Conservation (phyloP, 2,329 filamentous ascomycete species). For the Fonsecaea pugnacius region DNA sequence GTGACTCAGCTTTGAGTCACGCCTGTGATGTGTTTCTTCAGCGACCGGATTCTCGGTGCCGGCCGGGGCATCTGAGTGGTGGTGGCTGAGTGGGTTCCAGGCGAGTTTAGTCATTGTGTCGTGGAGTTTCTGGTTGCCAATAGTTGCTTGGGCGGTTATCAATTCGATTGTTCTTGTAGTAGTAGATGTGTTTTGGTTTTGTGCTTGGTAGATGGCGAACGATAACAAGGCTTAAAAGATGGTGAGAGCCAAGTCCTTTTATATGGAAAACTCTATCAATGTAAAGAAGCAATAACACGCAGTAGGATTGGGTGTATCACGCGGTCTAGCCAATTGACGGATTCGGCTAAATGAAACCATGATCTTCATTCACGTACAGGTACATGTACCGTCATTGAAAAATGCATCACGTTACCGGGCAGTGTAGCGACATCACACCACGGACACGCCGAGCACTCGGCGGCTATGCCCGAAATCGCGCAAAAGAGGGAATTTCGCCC, state of each 20-base stretch:
- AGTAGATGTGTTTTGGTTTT: background rate
- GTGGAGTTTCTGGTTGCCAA: constrained; percentile 1
- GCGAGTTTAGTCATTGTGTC: constrained; percentile 17
- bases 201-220: constrained; percentile 6
- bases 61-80: constrained; percentile 5
- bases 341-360: background rate
- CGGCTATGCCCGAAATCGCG: constrained; percentile 30
- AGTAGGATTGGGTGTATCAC: background rate
- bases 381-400: background rate
- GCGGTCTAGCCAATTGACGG: background rate
- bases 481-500: background rate
- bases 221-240: background rate
- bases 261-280: background rate
- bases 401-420: constrained; percentile 14
- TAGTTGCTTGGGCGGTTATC: constrained; percentile 8
- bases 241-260: constrained; percentile 1
- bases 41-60: constrained; percentile 1
- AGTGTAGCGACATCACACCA: constrained; percentile 21
- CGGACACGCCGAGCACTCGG: constrained; percentile 1
- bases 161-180: constrained; percentile 4
- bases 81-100: constrained; percentile 5
- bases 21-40: constrained; percentile 10
- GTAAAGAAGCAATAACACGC: background rate
- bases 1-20: constrained; percentile 27
- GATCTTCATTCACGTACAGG: background rate